phyloP scores from a whole-genome alignment of 257 asterid genomes.

The Primulina huaijiensis region DNA sequence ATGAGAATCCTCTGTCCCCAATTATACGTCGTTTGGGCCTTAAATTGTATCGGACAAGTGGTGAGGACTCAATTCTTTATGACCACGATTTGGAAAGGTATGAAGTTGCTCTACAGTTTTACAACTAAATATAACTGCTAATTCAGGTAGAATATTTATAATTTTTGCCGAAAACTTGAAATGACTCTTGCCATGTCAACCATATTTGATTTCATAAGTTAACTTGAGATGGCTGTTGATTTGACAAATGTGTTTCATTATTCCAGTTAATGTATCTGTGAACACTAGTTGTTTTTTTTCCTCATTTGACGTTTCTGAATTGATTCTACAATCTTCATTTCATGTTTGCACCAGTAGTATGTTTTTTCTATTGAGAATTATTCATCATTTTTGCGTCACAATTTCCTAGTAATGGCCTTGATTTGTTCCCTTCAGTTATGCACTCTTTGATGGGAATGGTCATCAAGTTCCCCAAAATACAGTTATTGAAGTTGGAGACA shows the following conservation, averaged over 20 bases:
- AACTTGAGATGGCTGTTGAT: constrained; percentile 12
- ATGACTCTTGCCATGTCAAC: neutral
- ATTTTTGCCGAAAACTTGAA: neutral
- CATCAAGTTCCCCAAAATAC: constrained; percentile 77
- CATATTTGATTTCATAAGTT: neutral
- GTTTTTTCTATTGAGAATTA: constrained; percentile 8
- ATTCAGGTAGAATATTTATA: constrained; percentile 1
- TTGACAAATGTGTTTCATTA: neutral
- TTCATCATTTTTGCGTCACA: neutral
- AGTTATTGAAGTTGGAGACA: constrained; percentile 82
- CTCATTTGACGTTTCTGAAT: neutral
- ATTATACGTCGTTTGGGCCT: constrained; percentile 86
- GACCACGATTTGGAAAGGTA: constrained; percentile 99
- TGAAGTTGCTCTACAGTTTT: constrained; percentile 22
- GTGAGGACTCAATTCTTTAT: constrained; percentile 85
- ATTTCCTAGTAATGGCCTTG: constrained; percentile 2
- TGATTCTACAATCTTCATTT: constrained; percentile 15
- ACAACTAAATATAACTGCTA: neutral
- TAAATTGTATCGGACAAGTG: constrained; percentile 85
- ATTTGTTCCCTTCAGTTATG: constrained; percentile 50
- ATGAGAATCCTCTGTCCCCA: constrained; percentile 98
- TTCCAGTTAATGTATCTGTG: neutral
- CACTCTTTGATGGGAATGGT: constrained; percentile 77
- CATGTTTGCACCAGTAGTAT: constrained; percentile 6
- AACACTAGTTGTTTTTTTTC: neutral